These are phyloP conservation scores for Ligustrum vulgare DNA, from an alignment of 257 asterid species.

Conservation along the genomic window DNA sequence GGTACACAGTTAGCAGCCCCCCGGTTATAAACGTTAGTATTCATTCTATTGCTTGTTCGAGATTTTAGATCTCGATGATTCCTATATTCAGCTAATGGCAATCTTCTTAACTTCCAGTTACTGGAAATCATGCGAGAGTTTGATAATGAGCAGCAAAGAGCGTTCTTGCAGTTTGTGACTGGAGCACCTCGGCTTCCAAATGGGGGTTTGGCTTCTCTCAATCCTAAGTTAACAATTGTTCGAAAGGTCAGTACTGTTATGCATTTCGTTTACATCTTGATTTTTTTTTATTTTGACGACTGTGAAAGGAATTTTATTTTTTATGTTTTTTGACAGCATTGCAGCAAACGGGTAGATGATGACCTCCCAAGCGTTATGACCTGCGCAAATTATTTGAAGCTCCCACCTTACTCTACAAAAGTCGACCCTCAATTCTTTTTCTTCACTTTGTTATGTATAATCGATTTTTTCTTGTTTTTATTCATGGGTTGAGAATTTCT, in stretches of 20 bases:
- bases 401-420: constrained; percentile 91
- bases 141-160: constrained; percentile 70
- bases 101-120: constrained; percentile 45
- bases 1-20: constrained; percentile 88
- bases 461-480: neutral
- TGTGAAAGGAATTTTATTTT: neutral
- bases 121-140: constrained; percentile 84
- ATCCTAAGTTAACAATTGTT: constrained; percentile 88
- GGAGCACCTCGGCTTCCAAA: constrained; percentile 95
- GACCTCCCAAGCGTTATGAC: constrained; percentile 99
- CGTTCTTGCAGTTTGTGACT: constrained; percentile 91
- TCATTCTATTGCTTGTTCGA: neutral
- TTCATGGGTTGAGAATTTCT: neutral
- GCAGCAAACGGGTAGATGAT: constrained; percentile 53
- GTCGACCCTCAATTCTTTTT: constrained; percentile 30
- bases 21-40: constrained; percentile 65
- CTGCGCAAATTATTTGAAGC: constrained; percentile 89
- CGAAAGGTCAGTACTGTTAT: constrained; percentile 61
- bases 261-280: neutral
- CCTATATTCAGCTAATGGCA: neutral
- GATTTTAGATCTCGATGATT: constrained; percentile 2
- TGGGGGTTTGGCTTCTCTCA: constrained; percentile 93
- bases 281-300: neutral
- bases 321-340: constrained; percentile 52
- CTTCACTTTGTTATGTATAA: neutral